These are phyloP conservation scores for Ceratocystis alfenasii DNA, from an alignment of 2,329 filamentous ascomycete genomes.

Conservation along the genomic window DNA sequence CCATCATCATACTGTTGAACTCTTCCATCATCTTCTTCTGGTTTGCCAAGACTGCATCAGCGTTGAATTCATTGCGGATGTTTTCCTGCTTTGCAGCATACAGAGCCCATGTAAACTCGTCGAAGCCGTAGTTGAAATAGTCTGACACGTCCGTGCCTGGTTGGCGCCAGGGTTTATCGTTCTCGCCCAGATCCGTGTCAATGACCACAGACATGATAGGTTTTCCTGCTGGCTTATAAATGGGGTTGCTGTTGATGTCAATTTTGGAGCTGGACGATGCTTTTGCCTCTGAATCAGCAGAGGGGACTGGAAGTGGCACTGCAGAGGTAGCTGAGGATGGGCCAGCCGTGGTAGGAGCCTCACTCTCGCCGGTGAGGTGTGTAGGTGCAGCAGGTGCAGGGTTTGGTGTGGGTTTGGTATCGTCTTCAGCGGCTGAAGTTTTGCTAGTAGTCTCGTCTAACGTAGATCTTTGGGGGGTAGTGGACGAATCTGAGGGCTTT, in stretches of 20 bases:
- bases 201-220: conserved; percentile 67
- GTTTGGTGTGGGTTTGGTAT: conserved; percentile 15
- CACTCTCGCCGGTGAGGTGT: conserved; percentile 25
- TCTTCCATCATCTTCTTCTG: conserved; percentile 72
- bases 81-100: conserved; percentile 83
- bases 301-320: conserved; percentile 26
- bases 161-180: conserved; percentile 89
- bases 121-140: conserved; percentile 98
- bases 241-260: conserved; percentile 70
- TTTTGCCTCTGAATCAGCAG: conserved; percentile 43
- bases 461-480: conserved; percentile 49
- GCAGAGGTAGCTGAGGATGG: background rate
- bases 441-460: conserved; percentile 40
- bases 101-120: conserved; percentile 94
- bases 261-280: conserved; percentile 69
- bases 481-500: conserved; percentile 52
- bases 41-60: conserved; percentile 49
- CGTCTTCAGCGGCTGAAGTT: conserved; percentile 15
- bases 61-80: conserved; percentile 62
- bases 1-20: conserved; percentile 56
- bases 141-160: conserved; percentile 91
- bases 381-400: conserved; percentile 34
- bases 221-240: conserved; percentile 68
- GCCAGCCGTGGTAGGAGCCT: conserved; percentile 28
- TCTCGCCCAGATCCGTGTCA: conserved; percentile 58